Percentiles rank a stretch among this genome's conserved stretches.
Conservation (phyloP, 305 asterid species). For the Rubia occidens region DNA sequence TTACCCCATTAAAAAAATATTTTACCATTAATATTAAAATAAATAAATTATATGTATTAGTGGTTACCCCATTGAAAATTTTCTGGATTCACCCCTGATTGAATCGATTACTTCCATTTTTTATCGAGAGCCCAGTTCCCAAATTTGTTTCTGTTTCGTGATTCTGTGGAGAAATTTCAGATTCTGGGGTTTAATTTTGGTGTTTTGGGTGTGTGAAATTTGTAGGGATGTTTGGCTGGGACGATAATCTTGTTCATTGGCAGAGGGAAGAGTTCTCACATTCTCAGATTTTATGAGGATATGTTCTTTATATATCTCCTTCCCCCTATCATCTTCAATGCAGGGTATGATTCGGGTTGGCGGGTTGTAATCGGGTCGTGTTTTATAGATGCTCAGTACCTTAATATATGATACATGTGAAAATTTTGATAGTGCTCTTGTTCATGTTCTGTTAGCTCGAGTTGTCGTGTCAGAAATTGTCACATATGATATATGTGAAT, state of each 20-base stretch:
- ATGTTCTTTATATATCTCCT: constrained; percentile 84
- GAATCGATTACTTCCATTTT: constrained; percentile 85
- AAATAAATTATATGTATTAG: no score
- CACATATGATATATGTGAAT: neutral
- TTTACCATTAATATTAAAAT: no score
- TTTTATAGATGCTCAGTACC: neutral
- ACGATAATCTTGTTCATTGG: constrained; percentile 54
- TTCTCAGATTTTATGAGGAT: constrained; percentile 78
- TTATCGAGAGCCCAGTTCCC: constrained; percentile 30
- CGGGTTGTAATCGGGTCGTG: neutral
- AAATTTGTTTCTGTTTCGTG: neutral
- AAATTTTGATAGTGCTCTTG: neutral
- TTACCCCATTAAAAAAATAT: no score
- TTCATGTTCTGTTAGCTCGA: neutral
- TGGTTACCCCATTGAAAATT: no score
- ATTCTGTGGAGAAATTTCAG: neutral
- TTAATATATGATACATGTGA: neutral
- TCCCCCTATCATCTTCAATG: constrained; percentile 90
- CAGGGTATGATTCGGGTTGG: constrained; percentile 51
- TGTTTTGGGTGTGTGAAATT: constrained; percentile 2
- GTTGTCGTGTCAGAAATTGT: neutral
- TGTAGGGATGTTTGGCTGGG: constrained; percentile 58
- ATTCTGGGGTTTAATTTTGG: neutral
- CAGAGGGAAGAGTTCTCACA: constrained; percentile 74
- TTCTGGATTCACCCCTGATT: no score